Percentiles rank a stretch among this genome's conserved stretches.
These are phyloP conservation scores for Aureobasidium subglaciale DNA, from an alignment of 2,329 filamentous ascomycete species.

Conservation along the genomic window DNA sequence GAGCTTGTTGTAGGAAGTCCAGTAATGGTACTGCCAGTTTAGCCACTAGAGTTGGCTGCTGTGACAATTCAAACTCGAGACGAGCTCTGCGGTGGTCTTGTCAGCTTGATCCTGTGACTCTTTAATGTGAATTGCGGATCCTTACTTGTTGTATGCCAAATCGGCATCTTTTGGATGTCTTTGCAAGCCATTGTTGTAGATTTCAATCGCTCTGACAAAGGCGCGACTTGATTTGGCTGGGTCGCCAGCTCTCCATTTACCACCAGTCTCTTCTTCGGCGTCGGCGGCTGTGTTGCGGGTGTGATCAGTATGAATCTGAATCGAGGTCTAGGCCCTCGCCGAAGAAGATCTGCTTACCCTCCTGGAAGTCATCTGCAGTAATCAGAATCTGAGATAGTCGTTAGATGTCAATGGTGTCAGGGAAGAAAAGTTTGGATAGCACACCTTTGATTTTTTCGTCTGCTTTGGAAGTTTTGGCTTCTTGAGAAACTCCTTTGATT, in stretches of 20 bases:
- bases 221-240: conserved; percentile 57
- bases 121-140: not conserved
- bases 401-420: not conserved
- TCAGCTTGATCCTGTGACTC: not conserved
- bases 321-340: too few relatives aligned
- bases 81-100: conserved; percentile 46
- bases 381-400: conserved; percentile 34
- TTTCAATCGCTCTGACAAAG: conserved; percentile 57
- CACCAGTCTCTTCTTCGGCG: conserved; percentile 62
- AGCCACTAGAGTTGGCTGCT: conserved; percentile 55
- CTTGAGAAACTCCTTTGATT: conserved; percentile 13
- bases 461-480: conserved; percentile 14
- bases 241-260: conserved; percentile 69
- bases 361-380: conserved; percentile 61
- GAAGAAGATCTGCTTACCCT: conserved; percentile 41
- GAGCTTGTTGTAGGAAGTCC: conserved; percentile 52
- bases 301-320: too few relatives aligned
- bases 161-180: conserved; percentile 59
- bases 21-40: conserved; percentile 49
- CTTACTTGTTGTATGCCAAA: conserved; percentile 67
- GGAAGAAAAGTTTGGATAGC: not conserved
- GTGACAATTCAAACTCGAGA: conserved; percentile 62
- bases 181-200: conserved; percentile 57
- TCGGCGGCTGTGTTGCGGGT: conserved; percentile 46
- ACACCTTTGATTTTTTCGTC: conserved; percentile 15